These are phyloP conservation scores for Phytopythium sindhum DNA, from an alignment of 352 stramenopile species.

Conservation along the genomic window DNA sequence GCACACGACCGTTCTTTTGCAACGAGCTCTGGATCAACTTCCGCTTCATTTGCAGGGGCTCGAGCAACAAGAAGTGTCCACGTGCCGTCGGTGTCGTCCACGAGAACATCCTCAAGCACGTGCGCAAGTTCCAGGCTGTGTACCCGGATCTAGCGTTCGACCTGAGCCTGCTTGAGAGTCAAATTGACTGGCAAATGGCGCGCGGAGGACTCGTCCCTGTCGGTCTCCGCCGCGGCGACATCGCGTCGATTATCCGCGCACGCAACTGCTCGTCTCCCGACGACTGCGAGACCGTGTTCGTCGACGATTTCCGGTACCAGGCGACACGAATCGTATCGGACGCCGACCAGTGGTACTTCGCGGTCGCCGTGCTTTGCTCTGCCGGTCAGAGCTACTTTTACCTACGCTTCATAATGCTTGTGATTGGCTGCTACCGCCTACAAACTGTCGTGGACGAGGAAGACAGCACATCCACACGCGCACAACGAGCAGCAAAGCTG, in stretches of 20 bases:
- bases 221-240: not conserved
- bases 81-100: not conserved
- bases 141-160: conserved; percentile 4
- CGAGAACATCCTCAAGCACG: not conserved
- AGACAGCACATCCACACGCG: not conserved
- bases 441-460: not conserved
- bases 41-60: conserved; percentile 1
- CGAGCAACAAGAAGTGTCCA: not conserved
- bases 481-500: conserved; percentile 10
- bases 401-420: conserved; percentile 23
- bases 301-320: conserved; percentile 48
- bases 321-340: conserved; percentile 16
- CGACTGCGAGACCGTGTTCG: conserved; percentile 28
- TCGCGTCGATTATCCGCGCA: not conserved
- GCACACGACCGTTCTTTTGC: conserved; percentile 8
- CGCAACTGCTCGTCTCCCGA: conserved; percentile 1
- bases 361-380: conserved; percentile 22
- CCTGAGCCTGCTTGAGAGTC: not conserved
- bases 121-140: not conserved
- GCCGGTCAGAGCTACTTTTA: conserved; percentile 39
- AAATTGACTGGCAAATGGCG: conserved; percentile 1
- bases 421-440: conserved; percentile 26
- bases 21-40: conserved; percentile 13
- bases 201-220: not conserved
- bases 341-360: conserved; percentile 25